Conservation (phyloP, 2,329 filamentous ascomycete genomes). For the Colletotrichum eremochloae region DNA sequence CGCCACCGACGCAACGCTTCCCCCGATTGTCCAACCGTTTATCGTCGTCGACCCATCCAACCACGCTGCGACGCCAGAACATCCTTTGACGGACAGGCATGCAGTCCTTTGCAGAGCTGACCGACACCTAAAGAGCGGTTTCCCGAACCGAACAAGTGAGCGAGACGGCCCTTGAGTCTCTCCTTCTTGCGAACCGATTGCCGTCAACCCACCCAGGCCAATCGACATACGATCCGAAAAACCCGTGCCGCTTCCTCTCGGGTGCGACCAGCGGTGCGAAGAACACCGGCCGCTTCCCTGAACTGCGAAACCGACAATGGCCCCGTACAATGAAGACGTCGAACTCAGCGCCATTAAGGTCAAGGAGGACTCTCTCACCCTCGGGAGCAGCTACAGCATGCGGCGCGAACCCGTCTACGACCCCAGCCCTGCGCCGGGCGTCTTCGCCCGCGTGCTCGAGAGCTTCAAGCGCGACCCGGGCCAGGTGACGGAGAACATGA, state of each 20-base stretch:
- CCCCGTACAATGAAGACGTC: slow-evolving; percentile 56
- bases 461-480: slow-evolving; percentile 74
- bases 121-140: slow-evolving; percentile 24
- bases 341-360: slow-evolving; percentile 71
- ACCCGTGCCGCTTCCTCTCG: neutral
- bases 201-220: neutral
- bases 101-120: slow-evolving; percentile 21
- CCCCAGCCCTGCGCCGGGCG: slow-evolving; percentile 50
- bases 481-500: slow-evolving; percentile 54
- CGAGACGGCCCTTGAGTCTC: neutral
- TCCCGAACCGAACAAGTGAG: neutral
- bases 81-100: slow-evolving; percentile 31
- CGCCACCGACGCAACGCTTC: slow-evolving; percentile 1
- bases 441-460: slow-evolving; percentile 65
- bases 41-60: slow-evolving; percentile 2
- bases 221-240: slow-evolving; percentile 2
- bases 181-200: slow-evolving; percentile 17
- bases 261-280: slow-evolving; percentile 8
- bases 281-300: neutral
- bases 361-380: slow-evolving; percentile 68
- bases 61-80: neutral
- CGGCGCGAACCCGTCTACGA: slow-evolving; percentile 64
- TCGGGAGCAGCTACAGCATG: slow-evolving; percentile 65
- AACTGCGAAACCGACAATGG: slow-evolving; percentile 51
- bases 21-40: neutral